Evolutionary conservation across 805 yeast genomes (phyloP).

Genomic region (Yarrowia divulgata): DNA sequence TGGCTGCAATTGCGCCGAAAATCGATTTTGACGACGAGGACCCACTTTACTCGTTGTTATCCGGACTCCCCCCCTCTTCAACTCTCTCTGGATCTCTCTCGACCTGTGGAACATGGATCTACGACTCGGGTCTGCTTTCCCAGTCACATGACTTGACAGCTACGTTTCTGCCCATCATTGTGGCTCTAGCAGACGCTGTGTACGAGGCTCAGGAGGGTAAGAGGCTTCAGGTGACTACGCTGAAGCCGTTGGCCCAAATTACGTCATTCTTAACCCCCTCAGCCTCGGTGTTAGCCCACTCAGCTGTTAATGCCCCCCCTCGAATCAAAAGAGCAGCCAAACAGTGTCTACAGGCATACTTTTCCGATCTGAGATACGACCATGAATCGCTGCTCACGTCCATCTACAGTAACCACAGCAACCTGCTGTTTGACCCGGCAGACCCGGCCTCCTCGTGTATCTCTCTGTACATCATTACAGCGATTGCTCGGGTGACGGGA

Average conservation of each 20-base stretch:
- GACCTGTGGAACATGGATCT: conserved; percentile 29
- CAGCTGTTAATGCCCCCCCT: neutral
- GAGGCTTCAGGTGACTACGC: conserved; percentile 3
- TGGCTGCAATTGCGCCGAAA: neutral
- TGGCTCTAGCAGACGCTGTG: neutral
- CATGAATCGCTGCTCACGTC: conserved; percentile 7
- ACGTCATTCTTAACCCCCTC: neutral
- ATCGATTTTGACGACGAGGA: neutral
- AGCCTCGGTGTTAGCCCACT: neutral
- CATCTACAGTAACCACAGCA: conserved; percentile 11
- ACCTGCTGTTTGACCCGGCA: conserved; percentile 20
- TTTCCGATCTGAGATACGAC: conserved; percentile 2
- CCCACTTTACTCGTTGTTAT: neutral
- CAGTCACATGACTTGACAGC: conserved; percentile 9
- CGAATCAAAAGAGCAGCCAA: conserved; percentile 23
- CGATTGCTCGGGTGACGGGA: conserved; percentile 26
- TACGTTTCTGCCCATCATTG: neutral
- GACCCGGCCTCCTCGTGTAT: conserved; percentile 14
- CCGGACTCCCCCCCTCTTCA: neutral
- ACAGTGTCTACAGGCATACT: conserved; percentile 28
- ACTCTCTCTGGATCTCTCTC: neutral
- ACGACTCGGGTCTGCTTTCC: conserved; percentile 3
- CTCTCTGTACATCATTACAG: conserved; percentile 24
- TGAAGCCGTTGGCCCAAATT: neutral
- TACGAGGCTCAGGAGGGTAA: conserved; percentile 17